Base-by-base conservation (phyloP, 2,329 filamentous ascomycete species). In the Aspergillus carbonarius region DNA sequence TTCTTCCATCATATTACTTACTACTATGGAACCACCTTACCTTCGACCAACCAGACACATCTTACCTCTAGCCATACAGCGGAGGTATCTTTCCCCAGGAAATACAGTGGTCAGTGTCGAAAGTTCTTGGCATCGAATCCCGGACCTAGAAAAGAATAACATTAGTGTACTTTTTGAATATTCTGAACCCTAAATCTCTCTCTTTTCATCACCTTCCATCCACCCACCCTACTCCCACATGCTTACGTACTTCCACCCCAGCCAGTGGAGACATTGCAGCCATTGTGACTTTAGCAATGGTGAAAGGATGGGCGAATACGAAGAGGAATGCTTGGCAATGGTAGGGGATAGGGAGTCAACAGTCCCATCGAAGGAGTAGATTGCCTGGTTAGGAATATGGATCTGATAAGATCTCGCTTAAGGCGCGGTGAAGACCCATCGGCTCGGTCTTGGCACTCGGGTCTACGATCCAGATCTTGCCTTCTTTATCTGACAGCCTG, bases 341-440 rank as follows among this genome's bases (percentile, higher is more conserved):
- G 13, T 40, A 34, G 49, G 48, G 7, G 18, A 35, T 51, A 35
- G 32, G 4, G 18, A 50, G 23, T 23, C 23, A 5, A 23, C 23
- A 23, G 5, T 23, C 3, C 30, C 23, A 18, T 25, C 32, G 5
- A 25, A 35, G 50, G 35, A 30, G 18, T 20, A 30, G 35, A 42
- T 20, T 53, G 6, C 50, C 50, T 20, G 3, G 6, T 32, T 42
- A 53, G 50, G 50, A 53, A 53, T 40, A 53, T 53, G 50, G 50
- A 53, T 53, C 50, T 53, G 50, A 53, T 53, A 42, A 53, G 50
- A 53, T 42, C 23, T 52, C 35, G 50, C 35, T 52, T 10, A 39
- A 8, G 20, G 17, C n/a, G 34, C 9, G 20, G 49, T 42, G 46
- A 34, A 17, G 30, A 49, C n/a, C 15, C 27, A 49, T 34, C 46